These are phyloP conservation scores for Stagonosporopsis rhizophila DNA, from an alignment of 2,329 filamentous ascomycete genomes.

Conservation along the genomic window DNA sequence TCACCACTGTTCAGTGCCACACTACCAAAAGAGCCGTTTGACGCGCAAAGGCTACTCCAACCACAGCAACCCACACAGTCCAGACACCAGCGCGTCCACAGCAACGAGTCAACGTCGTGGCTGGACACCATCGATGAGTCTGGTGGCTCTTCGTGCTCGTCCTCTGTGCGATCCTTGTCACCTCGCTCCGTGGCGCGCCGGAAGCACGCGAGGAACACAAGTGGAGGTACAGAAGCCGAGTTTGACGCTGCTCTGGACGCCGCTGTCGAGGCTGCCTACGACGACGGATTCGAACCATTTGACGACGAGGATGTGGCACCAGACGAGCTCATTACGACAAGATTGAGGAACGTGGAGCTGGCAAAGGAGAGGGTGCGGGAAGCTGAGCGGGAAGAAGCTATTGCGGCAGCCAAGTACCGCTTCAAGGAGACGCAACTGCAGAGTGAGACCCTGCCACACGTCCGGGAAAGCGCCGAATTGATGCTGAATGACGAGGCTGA, in stretches of 20 bases:
- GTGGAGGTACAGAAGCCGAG: constrained; percentile 81
- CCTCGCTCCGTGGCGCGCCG: constrained; percentile 71
- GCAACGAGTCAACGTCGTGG: constrained; percentile 87
- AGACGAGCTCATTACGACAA: constrained; percentile 44
- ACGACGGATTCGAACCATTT: constrained; percentile 84
- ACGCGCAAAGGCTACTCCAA: constrained; percentile 28
- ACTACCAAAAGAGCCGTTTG: constrained; percentile 28
- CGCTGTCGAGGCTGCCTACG: constrained; percentile 94
- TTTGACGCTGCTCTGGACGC: constrained; percentile 95
- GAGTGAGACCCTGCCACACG: constrained; percentile 55
- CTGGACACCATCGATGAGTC: constrained; percentile 94
- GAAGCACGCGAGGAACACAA: constrained; percentile 72
- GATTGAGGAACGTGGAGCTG: constrained; percentile 69
- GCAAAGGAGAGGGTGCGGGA: constrained; percentile 78
- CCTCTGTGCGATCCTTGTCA: constrained; percentile 81
- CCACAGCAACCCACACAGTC: constrained; percentile 30
- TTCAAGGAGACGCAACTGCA: constrained; percentile 58
- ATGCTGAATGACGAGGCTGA: constrained; percentile 51
- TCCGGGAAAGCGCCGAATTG: constrained; percentile 47
- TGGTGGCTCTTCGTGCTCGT: constrained; percentile 73
- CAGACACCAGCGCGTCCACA: constrained; percentile 61
- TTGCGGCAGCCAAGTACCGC: constrained; percentile 66
- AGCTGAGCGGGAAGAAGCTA: constrained; percentile 72
- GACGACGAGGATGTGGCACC: constrained; percentile 54
- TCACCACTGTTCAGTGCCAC: constrained; percentile 51